These are phyloP conservation scores for Leptomonas seymouri DNA, from an alignment of 208 protist species.

Conservation along the genomic window DNA sequence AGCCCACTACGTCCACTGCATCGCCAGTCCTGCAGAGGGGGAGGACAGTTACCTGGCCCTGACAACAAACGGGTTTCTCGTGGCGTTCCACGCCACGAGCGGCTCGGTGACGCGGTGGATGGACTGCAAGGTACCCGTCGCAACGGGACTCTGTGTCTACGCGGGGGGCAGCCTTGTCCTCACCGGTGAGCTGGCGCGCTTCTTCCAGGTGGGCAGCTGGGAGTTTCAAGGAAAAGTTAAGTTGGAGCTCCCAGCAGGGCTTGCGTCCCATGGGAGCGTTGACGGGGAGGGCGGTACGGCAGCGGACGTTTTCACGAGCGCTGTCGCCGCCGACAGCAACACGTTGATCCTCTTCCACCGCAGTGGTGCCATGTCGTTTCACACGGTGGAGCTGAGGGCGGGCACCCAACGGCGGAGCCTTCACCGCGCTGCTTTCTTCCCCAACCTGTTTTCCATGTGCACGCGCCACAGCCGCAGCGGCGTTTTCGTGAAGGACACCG, in stretches of 20 bases:
- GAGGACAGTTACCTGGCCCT: slow-evolving; percentile 56
- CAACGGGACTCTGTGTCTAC: slow-evolving; percentile 33
- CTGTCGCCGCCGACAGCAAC: slow-evolving; percentile 2
- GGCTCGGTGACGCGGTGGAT: slow-evolving; percentile 83
- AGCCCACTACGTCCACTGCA: slow-evolving; percentile 58
- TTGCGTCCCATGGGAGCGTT: not conserved
- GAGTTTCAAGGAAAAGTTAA: slow-evolving; percentile 80
- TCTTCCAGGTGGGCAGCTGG: slow-evolving; percentile 67
- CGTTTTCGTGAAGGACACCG: not conserved
- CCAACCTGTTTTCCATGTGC: not conserved
- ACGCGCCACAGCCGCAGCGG: not conserved
- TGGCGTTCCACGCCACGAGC: slow-evolving; percentile 60
- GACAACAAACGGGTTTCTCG: slow-evolving; percentile 61
- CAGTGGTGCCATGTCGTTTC: slow-evolving; percentile 12
- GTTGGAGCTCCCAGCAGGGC: slow-evolving; percentile 9
- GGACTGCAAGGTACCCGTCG: slow-evolving; percentile 81
- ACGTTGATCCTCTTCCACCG: slow-evolving; percentile 16
- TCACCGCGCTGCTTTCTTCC: slow-evolving; percentile 16
- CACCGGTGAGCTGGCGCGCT: slow-evolving; percentile 56
- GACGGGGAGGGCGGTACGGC: slow-evolving; percentile 22
- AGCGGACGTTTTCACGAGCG: slow-evolving; percentile 23
- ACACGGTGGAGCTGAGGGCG: slow-evolving; percentile 19
- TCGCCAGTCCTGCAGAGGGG: slow-evolving; percentile 11
- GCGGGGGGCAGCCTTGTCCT: slow-evolving; percentile 50
- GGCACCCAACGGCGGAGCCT: slow-evolving; percentile 11